These are phyloP conservation scores for Metschnikowia koreensis DNA, from an alignment of 805 yeast genomes.

Conservation along the genomic window DNA sequence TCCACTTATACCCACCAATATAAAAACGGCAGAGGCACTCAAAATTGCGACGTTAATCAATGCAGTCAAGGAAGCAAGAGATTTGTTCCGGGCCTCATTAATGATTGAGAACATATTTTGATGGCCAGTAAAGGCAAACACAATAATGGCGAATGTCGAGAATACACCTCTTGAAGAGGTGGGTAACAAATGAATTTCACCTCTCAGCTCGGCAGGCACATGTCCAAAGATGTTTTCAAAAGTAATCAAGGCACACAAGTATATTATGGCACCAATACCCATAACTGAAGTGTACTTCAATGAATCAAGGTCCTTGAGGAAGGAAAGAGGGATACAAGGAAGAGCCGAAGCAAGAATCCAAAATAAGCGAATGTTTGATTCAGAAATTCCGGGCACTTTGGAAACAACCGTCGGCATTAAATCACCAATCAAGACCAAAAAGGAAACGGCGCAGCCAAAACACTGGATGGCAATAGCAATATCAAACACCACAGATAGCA, in stretches of 20 bases:
- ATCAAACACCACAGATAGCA: constrained; percentile 64
- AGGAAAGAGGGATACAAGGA: constrained; percentile 61
- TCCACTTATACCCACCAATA: constrained; percentile 76
- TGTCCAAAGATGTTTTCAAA: constrained; percentile 65
- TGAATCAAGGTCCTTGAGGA: constrained; percentile 72
- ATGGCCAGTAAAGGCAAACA: constrained; percentile 94
- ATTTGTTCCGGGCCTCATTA: constrained; percentile 67
- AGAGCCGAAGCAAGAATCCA: constrained; percentile 56
- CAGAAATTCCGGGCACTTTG: constrained; percentile 21
- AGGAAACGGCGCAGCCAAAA: constrained; percentile 72
- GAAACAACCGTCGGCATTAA: constrained; percentile 59
- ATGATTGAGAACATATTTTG: constrained; percentile 90
- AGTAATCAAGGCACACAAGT: constrained; percentile 69
- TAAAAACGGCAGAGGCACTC: constrained; percentile 59
- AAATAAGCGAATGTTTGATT: constrained; percentile 41
- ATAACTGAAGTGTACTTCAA: constrained; percentile 81
- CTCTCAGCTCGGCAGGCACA: constrained; percentile 33
- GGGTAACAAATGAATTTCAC: constrained; percentile 33
- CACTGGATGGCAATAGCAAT: constrained; percentile 73
- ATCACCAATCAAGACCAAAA: constrained; percentile 73
- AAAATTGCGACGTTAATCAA: constrained; percentile 56
- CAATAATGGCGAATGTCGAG: constrained; percentile 79
- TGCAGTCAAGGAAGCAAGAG: constrained; percentile 44
- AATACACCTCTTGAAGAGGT: constrained; percentile 52
- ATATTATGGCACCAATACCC: constrained; percentile 78